Conservation (phyloP, 108 stramenopile genomes). For the Cyclotella sp. region DNA sequence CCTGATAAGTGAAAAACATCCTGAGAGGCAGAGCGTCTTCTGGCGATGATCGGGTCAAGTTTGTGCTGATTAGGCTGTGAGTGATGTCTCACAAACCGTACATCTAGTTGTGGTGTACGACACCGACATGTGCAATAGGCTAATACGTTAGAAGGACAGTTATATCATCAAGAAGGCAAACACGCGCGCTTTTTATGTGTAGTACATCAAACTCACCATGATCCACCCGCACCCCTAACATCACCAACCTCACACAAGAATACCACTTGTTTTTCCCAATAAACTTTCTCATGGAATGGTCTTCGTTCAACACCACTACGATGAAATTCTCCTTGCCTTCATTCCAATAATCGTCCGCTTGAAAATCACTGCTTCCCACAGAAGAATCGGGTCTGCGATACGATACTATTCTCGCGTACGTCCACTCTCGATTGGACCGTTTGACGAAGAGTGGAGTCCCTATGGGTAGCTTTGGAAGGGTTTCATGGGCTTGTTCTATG, state of each 20-base stretch:
- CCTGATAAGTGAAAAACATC: no score
- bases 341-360: slow-evolving; percentile 4
- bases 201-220: not conserved
- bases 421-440: slow-evolving; percentile 16
- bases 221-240: not conserved
- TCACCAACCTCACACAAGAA: not conserved
- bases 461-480: slow-evolving; percentile 1
- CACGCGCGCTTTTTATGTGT: not conserved
- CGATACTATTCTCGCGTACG: slow-evolving; percentile 2
- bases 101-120: not conserved
- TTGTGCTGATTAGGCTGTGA: slow-evolving; percentile 1
- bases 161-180: not conserved
- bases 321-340: slow-evolving; percentile 4
- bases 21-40: no score
- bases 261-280: slow-evolving; percentile 6
- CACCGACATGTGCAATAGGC: not conserved
- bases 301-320: slow-evolving; percentile 8
- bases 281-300: not conserved
- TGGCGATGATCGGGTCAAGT: not conserved
- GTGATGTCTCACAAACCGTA: not conserved
- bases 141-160: not conserved
- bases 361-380: not conserved
- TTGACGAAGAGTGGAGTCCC: slow-evolving; percentile 16
- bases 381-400: not conserved
- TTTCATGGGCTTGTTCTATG: not conserved